Evolutionary conservation across 805 yeast genomes (phyloP), one percentile per base, ranked within the genome.

Genomic region (Metschnikowia arizonensis): DNA sequence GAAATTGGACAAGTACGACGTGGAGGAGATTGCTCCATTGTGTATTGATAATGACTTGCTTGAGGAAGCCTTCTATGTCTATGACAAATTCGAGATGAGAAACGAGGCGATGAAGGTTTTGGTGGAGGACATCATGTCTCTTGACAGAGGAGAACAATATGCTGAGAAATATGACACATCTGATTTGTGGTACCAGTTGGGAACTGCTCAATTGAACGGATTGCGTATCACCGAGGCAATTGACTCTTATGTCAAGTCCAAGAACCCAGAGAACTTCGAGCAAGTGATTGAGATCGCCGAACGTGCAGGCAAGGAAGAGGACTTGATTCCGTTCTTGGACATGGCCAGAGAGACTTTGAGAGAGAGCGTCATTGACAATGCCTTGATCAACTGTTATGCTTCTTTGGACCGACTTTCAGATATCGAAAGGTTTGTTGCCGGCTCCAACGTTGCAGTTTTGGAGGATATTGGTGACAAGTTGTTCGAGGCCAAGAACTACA

Each of bases 251-350:
- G 85, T 90, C 59, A 85, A 81, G 59, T 96, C 98, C 33, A 81
- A 85, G 59, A 96, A 91, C 64, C 93, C 98, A 48, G 78, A 85
- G 43, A 88, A 93, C 73, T 93, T 75, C 61, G 88, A 82, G 46
- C 88, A 86, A 58, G 97, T 91, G 37, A 91, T 93, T 67, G 98
- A 93, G 58, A 86, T 89, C 46, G 62, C 98, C 39, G 95, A 90
- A 62, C 95, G 87, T 59, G 96, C 97, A 29, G 98, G 97, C 53
- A 91, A 90, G 64, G 95, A 83, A 64, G 97, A 91, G 60, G 98
- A 93, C 67, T 80, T 93, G 56, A 74, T 91, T 56, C 82, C 86
- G 53, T 93, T 79, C 70, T 77, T 93, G 68, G 74, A 78, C 52
- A 88, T 89, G 95, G 97, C 99, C 12, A 85, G 99, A 71, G 80